Conservation (phyloP, 2,329 filamentous ascomycete genomes). For the Cordyceps javanica region DNA sequence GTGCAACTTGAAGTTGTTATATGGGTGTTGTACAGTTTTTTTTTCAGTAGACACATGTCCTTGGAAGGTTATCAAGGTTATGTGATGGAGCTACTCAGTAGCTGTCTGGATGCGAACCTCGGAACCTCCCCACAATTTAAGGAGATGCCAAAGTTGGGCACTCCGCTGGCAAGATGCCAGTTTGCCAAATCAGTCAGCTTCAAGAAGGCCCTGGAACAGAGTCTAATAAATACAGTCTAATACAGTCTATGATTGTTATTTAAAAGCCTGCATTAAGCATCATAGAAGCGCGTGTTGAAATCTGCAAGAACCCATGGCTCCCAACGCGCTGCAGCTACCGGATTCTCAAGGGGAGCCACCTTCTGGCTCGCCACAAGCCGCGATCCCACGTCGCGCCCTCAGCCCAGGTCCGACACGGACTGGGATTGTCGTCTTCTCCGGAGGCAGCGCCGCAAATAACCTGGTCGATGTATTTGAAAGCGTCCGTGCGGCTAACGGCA, state of each 20-base stretch:
- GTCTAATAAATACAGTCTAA: too few relatives aligned
- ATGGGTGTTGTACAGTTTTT: neutral
- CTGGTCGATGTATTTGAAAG: conserved; percentile 83
- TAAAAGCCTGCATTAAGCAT: neutral
- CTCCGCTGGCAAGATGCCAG: neutral
- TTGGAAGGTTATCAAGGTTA: too few relatives aligned
- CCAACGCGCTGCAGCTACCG: conserved; percentile 1
- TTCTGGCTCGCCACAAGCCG: neutral
- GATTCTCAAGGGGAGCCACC: neutral
- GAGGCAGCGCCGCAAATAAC: conserved; percentile 89
- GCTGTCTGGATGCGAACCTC: too few relatives aligned
- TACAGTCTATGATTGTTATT: neutral
- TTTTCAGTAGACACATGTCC: neutral
- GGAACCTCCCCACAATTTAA: neutral
- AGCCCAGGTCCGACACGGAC: conserved; percentile 5
- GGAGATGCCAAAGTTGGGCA: conserved; percentile 4
- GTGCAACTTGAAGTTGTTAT: neutral
- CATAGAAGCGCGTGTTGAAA: neutral
- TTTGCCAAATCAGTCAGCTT: neutral
- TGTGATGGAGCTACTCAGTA: too few relatives aligned
- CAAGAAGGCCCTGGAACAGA: too few relatives aligned
- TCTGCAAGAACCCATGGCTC: neutral
- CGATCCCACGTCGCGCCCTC: neutral
- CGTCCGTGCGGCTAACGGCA: conserved; percentile 57
- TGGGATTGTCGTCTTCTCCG: conserved; percentile 76